Evolutionary conservation across 2,329 filamentous ascomycete genomes (phyloP), one percentile per base, ranked within the genome.

Genomic region (Zymoseptoria pseudotritici): DNA sequence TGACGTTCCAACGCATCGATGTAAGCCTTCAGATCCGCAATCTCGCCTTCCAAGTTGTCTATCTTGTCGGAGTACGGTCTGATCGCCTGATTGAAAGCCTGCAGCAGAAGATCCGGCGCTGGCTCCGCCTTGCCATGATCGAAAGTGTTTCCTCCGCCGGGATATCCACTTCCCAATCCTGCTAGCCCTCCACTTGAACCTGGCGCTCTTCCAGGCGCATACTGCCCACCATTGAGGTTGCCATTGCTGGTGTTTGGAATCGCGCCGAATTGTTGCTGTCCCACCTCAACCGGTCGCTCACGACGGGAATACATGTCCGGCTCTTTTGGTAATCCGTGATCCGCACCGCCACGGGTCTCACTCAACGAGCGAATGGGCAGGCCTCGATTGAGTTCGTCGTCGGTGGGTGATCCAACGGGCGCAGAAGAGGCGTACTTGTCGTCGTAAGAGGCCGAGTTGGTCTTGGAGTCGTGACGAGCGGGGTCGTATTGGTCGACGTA

Each of bases 11-110:
- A 70, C 68, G 78, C 74, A 69, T 81, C 78, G 56, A 82, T 73
- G 72, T 78, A 81, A 10, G 74, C 71, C 63, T 77, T 75, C 70
- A 81, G 69, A 66, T 82, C 80, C 56, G 77, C 77, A 54, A 81
- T 72, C 73, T 82, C 78, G 61, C 69, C 74, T 72, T 82, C 79
- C 61, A 82, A 71, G 59, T 76, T 73, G 65, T 82, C 79, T 56
- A 82, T 80, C 72, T 80, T 79, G 57, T 81, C 79, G n/a, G 73
- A 76, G 69, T 81, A 80, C 9, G 80, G 80, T 53, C 77, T 72
- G 42, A 82, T 72, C 13, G 80, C 79, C 68, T 80, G 78, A 67
- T 81, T 81, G 76, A 82, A 82, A 57, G 80, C 80, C 57, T 77
- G 76, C 24, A 78, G 74, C 22, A 82, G 72, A 53, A 81, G 75